Base-by-base conservation (phyloP, 208 protist genomes). In the Leishmania turanica region DNA sequence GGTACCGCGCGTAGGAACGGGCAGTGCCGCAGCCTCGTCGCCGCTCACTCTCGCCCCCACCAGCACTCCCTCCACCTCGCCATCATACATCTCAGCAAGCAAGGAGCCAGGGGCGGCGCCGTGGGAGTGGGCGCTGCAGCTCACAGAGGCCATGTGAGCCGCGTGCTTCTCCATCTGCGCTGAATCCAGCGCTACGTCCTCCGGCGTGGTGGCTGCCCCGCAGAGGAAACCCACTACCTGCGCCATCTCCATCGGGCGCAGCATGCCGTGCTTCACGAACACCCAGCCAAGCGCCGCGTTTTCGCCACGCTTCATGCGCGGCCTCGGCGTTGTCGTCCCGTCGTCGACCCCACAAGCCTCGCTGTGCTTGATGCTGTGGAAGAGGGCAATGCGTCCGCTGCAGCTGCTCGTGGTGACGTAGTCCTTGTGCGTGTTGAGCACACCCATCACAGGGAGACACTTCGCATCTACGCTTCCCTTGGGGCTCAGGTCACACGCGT, bases 381-480 rank as follows among this genome's bases (percentile, higher is more conserved):
- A 97, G 66, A 97, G 91, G 17, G 94, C 90, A 54, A 97, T 97
- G 62, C 94, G 94, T 51, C 94, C 94, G 71, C 92, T 95, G 86
- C 94, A 97, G 77, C 94, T 97, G 87, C 94, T 97, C 5, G 93
- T 96, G 19, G 94, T 97, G 37, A 97, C 80, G 84, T 96, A 97
- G 79, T 97, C 92, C 3, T 24, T 19, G 78, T 95, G 87, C 17
- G 77, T 87, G 86, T 97, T 97, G 34, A 97, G 85, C 8, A 93
- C 31, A 19, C 84, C 49, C 90, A 97, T 96, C 42, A 96, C 78
- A 8, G 90, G 86, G 42, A 89, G 76, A 66, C 94, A 97, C 80
- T 96, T 95, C 42, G 76, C 79, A 74, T 97, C 94, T 2, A 97
- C 92, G 72, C 81, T 87, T 45, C 87, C 87, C 65, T 95, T 95